These are phyloP conservation scores for Ogataea methanolica DNA, from an alignment of 805 yeast species.

Conservation along the genomic window DNA sequence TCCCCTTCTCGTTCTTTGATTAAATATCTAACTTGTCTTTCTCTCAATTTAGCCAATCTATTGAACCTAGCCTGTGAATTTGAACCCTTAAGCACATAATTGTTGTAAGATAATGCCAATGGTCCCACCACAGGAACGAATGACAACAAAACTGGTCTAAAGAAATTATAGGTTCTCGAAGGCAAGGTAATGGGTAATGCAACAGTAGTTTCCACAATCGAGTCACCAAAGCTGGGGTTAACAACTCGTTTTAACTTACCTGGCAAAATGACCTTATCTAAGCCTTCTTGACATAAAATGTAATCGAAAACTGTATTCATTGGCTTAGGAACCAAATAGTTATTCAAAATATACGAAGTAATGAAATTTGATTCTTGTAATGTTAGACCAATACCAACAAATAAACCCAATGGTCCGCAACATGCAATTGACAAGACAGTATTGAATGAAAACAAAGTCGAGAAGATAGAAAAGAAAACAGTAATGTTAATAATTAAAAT, in stretches of 20 bases:
- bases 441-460: constrained; percentile 22
- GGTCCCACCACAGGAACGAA: constrained; percentile 25
- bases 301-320: constrained; percentile 23
- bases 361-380: constrained; percentile 23
- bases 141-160: constrained; percentile 15
- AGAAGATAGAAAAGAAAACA: constrained; percentile 15
- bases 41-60: constrained; percentile 21
- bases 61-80: constrained; percentile 18
- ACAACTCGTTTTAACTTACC: constrained; percentile 30
- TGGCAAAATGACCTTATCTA: constrained; percentile 27
- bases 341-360: constrained; percentile 20
- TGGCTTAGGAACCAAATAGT: constrained; percentile 22
- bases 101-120: constrained; percentile 12
- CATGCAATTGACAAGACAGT: constrained; percentile 14
- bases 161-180: constrained; percentile 1
- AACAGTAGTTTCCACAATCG: constrained; percentile 8
- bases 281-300: constrained; percentile 24
- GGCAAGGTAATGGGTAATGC: constrained; percentile 17
- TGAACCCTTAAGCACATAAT: constrained; percentile 15
- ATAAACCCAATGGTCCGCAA: constrained; percentile 26
- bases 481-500: constrained; percentile 17
- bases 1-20: constrained; percentile 32
- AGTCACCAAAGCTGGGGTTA: constrained; percentile 22
- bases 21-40: constrained; percentile 23
- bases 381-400: constrained; percentile 20